Base-by-base conservation (phyloP, 2,329 filamentous ascomycete genomes). In the Pseudonectria foliicola region DNA sequence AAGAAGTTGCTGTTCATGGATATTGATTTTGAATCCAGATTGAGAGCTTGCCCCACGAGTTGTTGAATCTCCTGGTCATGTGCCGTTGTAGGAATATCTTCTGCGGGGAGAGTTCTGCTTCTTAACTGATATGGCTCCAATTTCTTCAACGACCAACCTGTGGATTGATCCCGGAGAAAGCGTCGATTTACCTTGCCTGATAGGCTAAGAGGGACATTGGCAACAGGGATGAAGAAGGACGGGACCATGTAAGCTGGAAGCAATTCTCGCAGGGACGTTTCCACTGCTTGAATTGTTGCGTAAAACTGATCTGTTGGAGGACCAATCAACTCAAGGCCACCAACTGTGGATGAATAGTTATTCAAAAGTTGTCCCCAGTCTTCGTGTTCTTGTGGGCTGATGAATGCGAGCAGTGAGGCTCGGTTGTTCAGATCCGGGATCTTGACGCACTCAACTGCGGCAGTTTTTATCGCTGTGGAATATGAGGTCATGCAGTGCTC, bases 1-100 rank as follows among this genome's bases (percentile, higher is more conserved):
- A 53, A 51, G 33, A 53, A 53, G 29, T 43, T 40, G 33, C 44
- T 37, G 11, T 37, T 35, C 4, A 53, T 37, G 7, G 57, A 53
- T 13, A 67, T 61, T 2, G 26, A 27, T 4, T 29, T 13, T 11
- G 35, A 35, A 6, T 36, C 13, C 4, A 44, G 7, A 11, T 29
- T 25, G 14, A 46, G 16, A 14, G 43, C 28, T 15, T 29, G 28
- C 13, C n/a, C 28, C 14, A 29, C 28, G 15, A 29, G 14, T 13
- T 18, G 16, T n/a, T 29, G 28, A 18, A 29, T 29, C 18, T 29
- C 28, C 28, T 15, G 16, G 15, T 7, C 28, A 29, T 29, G 28
- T 15, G 28, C 28, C 28, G 28, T 29, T 13, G 18, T 7, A 15
- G 28, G 16, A 29, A 18, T 15, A 6, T 29, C 28, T 29, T 29